Evolutionary conservation across 495 filamentous ascomycete species (phyloP).

Genomic region (Pyrenula aspistea): DNA sequence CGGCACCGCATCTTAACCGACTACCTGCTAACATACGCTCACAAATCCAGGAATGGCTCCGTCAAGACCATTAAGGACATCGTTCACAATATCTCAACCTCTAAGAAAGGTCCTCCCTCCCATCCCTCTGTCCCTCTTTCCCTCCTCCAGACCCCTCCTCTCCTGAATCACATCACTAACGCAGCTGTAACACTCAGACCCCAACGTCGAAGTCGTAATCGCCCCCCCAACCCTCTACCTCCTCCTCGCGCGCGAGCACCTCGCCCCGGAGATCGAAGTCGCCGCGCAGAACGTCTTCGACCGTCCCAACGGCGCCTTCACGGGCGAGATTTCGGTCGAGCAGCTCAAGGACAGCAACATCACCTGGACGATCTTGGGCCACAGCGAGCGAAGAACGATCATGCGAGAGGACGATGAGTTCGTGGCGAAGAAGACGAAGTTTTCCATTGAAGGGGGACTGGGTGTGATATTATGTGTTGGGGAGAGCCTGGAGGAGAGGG

Average conservation of each 20-base stretch:
- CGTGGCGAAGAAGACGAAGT: slow-evolving; percentile 85
- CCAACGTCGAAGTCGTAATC: slow-evolving; percentile 69
- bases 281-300: slow-evolving; percentile 93
- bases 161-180: not conserved
- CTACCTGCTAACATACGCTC: not conserved
- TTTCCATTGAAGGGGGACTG: slow-evolving; percentile 73
- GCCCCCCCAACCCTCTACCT: slow-evolving; percentile 87
- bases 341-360: slow-evolving; percentile 83
- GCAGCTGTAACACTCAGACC: slow-evolving; percentile 13
- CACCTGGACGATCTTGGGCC: slow-evolving; percentile 81
- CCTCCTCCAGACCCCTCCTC: not conserved
- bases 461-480: slow-evolving; percentile 93
- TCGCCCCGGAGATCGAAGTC: slow-evolving; percentile 59
- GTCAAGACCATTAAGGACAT: slow-evolving; percentile 76
- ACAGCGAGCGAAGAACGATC: slow-evolving; percentile 84
- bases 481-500: slow-evolving; percentile 62
- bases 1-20: too few relatives aligned
- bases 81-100: slow-evolving; percentile 72
- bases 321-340: slow-evolving; percentile 83
- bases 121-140: not conserved
- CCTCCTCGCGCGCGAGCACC: slow-evolving; percentile 64
- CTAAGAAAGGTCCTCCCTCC: slow-evolving; percentile 45
- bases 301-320: slow-evolving; percentile 94
- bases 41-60: slow-evolving; percentile 69
- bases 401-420: slow-evolving; percentile 75